Conservation (phyloP, 345 rosid species). For the Corymbia maculata region DNA sequence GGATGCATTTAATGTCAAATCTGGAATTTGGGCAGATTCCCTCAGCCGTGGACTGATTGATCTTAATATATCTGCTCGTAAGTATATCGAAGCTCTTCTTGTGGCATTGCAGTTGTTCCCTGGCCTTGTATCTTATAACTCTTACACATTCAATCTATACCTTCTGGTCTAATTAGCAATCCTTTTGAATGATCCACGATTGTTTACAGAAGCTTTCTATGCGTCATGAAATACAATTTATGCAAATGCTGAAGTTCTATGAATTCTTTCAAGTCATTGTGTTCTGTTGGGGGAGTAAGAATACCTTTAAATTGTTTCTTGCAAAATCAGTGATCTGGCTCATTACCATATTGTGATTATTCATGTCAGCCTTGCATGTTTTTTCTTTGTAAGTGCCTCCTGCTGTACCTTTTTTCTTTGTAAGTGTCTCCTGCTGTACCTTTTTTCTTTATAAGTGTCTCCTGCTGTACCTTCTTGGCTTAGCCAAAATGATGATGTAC, state of each 20-base stretch:
- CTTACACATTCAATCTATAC: background rate
- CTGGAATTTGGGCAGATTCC: slow-evolving; percentile 98
- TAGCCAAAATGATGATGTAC: background rate
- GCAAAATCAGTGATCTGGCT: background rate
- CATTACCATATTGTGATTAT: background rate
- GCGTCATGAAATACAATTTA: background rate
- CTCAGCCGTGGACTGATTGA: slow-evolving; percentile 95
- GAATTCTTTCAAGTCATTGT: background rate
- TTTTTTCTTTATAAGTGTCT: background rate
- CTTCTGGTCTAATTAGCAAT: background rate
- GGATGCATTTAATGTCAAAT: slow-evolving; percentile 68
- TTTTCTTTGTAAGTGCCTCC: background rate
- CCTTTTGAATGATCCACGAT: background rate
- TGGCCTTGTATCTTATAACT: background rate
- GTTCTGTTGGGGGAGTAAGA: background rate
- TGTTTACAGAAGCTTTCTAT: background rate
- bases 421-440: background rate
- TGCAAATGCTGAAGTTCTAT: background rate
- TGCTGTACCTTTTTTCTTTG: background rate
- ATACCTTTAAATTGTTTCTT: background rate
- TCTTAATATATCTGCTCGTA: slow-evolving; percentile 96
- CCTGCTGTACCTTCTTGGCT: background rate
- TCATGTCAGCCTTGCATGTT: background rate
- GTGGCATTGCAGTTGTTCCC: background rate
- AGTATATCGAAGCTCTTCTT: slow-evolving; percentile 15